Base-by-base conservation (phyloP, 1,139 yeast species). In the Sugiyamaella neomexicana region DNA sequence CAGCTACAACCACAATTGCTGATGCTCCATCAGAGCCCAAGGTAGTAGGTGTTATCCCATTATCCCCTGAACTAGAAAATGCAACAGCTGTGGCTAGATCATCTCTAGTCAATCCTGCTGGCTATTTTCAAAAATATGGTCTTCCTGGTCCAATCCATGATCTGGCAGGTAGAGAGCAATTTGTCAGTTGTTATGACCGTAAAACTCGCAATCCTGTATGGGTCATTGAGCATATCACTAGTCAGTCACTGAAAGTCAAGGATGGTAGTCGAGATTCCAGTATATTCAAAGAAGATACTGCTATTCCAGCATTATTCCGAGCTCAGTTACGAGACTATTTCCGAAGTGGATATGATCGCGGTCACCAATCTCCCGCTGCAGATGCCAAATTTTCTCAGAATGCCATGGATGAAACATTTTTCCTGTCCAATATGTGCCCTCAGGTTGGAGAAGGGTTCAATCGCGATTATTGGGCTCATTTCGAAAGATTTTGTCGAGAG, bases 351-450 rank as follows among this genome's bases (percentile, higher is more conserved):
- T 93, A 89, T 71, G 99, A 93, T 68, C 76, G 99, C 61, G 99
- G 99, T 2, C 99, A 93, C 70, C 89, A 88, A 66, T 97, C 97
- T 0, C 98, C 99, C 1, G 99, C 99, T 4, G 99, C 99, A 0
- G 89, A 93, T 70, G 97, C 98, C 38, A 90, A 89, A 68, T 93
- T 81, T 72, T 81, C 83, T 36, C 99, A 93, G 70, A 65, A 71
- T 20, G 98, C 98, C 10, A 91, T 95, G 97, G 86, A 93, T 69
- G 96, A 91, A 70, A 95, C 99, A 0, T 93, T 93, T 65, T 82
- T 77, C 61, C 75, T 95, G 64, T 83, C 96, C 17, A 93, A 93
- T 69, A 93, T 93, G 78, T 82, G 96, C 9, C 99, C 99, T 0
- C 99, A 93, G 70, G 96, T 93, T 1, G 99, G 99, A 5, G 96